Percentiles rank a stretch among this genome's conserved stretches.
These are phyloP conservation scores for Xylariomycetidae sp. DNA, from an alignment of 2,329 filamentous ascomycete species.

Conservation along the genomic window DNA sequence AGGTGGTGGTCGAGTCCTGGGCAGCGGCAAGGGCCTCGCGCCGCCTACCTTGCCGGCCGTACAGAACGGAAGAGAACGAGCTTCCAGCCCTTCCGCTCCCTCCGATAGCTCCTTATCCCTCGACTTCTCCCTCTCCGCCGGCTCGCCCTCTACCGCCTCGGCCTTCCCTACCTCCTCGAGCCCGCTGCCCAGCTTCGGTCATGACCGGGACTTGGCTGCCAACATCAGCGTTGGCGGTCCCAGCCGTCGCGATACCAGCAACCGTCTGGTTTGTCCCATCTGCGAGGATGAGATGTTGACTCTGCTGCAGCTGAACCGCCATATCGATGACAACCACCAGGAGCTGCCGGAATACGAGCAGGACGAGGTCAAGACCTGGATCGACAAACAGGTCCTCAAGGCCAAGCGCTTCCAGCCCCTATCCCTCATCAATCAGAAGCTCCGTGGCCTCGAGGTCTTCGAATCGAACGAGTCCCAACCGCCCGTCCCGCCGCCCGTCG, in stretches of 20 bases:
- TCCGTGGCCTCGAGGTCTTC: constrained; percentile 88
- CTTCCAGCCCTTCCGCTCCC: constrained; percentile 44
- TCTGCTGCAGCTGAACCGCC: constrained; percentile 80
- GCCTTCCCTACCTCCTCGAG: constrained; percentile 36
- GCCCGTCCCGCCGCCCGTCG: constrained; percentile 27
- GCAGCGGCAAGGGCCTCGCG: constrained; percentile 76
- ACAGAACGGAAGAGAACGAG: constrained; percentile 33
- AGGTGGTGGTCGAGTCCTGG: constrained; percentile 86
- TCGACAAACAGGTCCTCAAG: constrained; percentile 88
- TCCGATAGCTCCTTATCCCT: constrained; percentile 72
- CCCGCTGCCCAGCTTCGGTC: constrained; percentile 62
- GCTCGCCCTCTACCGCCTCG: constrained; percentile 56
- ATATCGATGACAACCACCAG: constrained; percentile 82
- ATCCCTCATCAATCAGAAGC: constrained; percentile 85
- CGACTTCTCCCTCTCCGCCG: constrained; percentile 69
- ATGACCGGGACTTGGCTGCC: constrained; percentile 76
- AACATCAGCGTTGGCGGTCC: constrained; percentile 64
- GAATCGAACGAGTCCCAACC: constrained; percentile 73
- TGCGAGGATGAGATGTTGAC: constrained; percentile 98
- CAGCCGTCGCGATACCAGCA: constrained; percentile 50
- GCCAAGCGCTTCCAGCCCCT: constrained; percentile 90
- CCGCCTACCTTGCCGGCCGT: constrained; percentile 45
- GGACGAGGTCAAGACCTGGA: constrained; percentile 95
- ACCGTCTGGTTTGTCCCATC: constrained; percentile 86
- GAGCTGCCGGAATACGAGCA: constrained; percentile 84